A percentile compares a stretch with the other conserved stretches of the same genome.
Conservation (phyloP, 176 grass and related monocot genomes). For the Guadua angustifolia region DNA sequence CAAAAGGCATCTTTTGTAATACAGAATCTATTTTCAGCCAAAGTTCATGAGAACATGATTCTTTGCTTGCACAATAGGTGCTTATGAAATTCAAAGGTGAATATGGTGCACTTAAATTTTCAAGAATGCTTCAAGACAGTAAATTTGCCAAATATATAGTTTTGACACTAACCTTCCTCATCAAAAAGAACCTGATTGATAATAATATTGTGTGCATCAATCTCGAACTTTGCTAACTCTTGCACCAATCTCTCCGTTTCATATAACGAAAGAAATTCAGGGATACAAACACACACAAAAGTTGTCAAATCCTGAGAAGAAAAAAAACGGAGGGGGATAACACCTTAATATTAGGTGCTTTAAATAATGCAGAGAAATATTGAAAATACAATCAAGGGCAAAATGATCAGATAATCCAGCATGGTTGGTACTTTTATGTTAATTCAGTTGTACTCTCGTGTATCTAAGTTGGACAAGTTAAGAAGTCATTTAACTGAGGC, state of each 20-base stretch:
- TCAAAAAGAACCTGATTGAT: constrained; percentile 98
- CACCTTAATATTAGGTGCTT: constrained; percentile 18
- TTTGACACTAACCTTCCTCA: constrained; percentile 74
- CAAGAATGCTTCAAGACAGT: constrained; percentile 15
- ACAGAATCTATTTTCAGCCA: constrained; percentile 11
- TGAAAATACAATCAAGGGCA: background rate
- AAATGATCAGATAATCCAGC: constrained; percentile 10
- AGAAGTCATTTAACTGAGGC: background rate
- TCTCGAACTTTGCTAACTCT: constrained; percentile 96
- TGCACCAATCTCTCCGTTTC: constrained; percentile 99
- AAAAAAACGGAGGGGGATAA: background rate
- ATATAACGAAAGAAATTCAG: constrained; percentile 99
- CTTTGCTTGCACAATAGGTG: constrained; percentile 8
- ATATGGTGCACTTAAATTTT: constrained; percentile 5
- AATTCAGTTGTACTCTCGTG: background rate
- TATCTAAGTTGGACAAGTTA: background rate
- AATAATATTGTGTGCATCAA: constrained; percentile 95
- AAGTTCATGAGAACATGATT: constrained; percentile 13
- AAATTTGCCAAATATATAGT: background rate
- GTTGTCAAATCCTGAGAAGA: constrained; percentile 88
- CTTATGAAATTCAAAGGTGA: background rate
- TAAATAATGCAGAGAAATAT: constrained; percentile 28
- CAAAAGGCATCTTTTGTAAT: constrained; percentile 2
- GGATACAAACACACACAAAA: constrained; percentile 98
- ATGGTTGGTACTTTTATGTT: constrained; percentile 1